phyloP scores from a whole-genome alignment of 352 stramenopile species.

The Pythium scleroteichum region DNA sequence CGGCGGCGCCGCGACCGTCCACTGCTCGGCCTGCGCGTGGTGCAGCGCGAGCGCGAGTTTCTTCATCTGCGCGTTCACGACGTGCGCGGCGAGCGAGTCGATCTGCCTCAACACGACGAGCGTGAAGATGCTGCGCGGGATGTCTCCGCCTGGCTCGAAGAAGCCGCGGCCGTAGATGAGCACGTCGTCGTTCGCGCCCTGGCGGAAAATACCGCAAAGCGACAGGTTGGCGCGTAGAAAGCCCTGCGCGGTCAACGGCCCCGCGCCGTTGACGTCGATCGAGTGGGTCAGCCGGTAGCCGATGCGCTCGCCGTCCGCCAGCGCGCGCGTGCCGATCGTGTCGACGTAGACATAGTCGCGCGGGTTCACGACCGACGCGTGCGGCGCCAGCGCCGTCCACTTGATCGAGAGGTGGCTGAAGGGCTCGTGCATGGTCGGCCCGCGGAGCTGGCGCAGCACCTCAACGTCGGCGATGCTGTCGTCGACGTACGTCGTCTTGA shows the following conservation, averaged over 20 bases:
- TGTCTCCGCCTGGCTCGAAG: constrained; percentile 34
- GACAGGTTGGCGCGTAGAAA: constrained; percentile 44
- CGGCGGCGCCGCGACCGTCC: constrained; percentile 7
- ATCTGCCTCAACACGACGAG: not conserved
- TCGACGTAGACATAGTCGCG: constrained; percentile 57
- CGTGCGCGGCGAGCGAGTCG: constrained; percentile 5
- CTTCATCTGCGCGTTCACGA: constrained; percentile 6
- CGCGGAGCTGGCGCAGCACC: constrained; percentile 35
- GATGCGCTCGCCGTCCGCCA: constrained; percentile 40
- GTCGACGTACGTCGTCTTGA: constrained; percentile 31
- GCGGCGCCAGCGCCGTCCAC: constrained; percentile 29
- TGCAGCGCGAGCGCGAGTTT: constrained; percentile 17
- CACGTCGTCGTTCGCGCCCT: constrained; percentile 31
- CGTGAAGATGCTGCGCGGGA: constrained; percentile 30
- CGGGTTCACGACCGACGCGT: constrained; percentile 25
- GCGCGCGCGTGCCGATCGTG: constrained; percentile 32
- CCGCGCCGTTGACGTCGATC: constrained; percentile 24
- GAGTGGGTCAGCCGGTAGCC: constrained; percentile 58
- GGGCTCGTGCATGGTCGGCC: constrained; percentile 33
- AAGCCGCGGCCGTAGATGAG: constrained; percentile 41
- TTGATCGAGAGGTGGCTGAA: constrained; percentile 33
- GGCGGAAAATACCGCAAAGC: constrained; percentile 37
- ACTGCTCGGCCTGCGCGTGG: not conserved
- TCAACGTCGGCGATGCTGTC: constrained; percentile 39
- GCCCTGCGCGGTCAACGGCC: not conserved